A percentile compares a stretch with the other conserved stretches of the same genome.
phyloP scores from a whole-genome alignment of 192 early-diverging fungal species.

The Backusella morwellensis region DNA sequence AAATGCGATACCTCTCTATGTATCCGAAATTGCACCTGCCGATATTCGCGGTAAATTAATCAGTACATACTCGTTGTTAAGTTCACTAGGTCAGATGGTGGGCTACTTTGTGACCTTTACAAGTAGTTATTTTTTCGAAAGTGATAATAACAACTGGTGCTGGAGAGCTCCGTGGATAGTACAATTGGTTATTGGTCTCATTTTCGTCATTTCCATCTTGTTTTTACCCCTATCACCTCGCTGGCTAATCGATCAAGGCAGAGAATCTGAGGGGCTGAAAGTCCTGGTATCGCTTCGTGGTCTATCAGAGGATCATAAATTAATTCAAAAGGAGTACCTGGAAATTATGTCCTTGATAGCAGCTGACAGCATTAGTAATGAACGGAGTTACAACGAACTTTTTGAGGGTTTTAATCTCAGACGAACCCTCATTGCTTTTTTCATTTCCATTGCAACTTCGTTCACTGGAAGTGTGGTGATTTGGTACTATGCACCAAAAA shows the following conservation, averaged over 20 bases:
- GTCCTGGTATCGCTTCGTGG: slow-evolving; percentile 64
- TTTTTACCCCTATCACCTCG: slow-evolving; percentile 82
- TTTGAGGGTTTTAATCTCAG: slow-evolving; percentile 51
- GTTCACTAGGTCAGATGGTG: slow-evolving; percentile 76
- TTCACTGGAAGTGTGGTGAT: slow-evolving; percentile 77
- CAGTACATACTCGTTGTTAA: slow-evolving; percentile 83
- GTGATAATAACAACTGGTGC: slow-evolving; percentile 28
- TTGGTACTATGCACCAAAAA: slow-evolving; percentile 55
- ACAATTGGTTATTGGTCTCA: slow-evolving; percentile 62
- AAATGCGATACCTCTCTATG: slow-evolving; percentile 38
- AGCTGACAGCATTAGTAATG: slow-evolving; percentile 57
- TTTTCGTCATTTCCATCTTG: slow-evolving; percentile 57
- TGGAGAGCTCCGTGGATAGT: slow-evolving; percentile 74
- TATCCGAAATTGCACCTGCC: slow-evolving; percentile 70
- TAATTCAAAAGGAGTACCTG: slow-evolving; percentile 60
- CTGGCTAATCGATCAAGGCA: slow-evolving; percentile 72
- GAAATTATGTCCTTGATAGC: slow-evolving; percentile 66
- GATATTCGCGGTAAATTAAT: slow-evolving; percentile 84
- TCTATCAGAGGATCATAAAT: slow-evolving; percentile 16
- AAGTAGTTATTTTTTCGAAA: slow-evolving; percentile 11
- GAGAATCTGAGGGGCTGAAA: slow-evolving; percentile 60
- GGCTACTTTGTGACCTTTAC: slow-evolving; percentile 57
- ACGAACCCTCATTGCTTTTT: slow-evolving; percentile 61
- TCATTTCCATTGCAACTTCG: slow-evolving; percentile 72
- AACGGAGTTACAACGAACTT: slow-evolving; percentile 60